Evolutionary conservation across 192 early-diverging fungal species (phyloP), one percentile per base, ranked within the genome.

Genomic region (Backusella mclennaniae): DNA sequence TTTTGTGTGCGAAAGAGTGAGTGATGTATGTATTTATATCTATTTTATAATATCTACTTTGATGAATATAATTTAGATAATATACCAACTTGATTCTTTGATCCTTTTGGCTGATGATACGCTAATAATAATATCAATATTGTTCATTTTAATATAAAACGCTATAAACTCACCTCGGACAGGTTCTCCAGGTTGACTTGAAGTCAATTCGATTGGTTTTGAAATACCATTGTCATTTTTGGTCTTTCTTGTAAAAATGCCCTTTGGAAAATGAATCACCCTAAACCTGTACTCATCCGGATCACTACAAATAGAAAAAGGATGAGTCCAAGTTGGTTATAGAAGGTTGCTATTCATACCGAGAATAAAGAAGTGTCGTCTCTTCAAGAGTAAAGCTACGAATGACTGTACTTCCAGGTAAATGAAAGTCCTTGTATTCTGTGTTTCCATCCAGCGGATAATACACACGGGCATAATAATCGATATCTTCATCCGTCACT

Each of bases 351-450:
- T 33, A 33, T 33, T 33, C 12, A 73, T 82, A 79, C 78, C 82
- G 70, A 52, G 79, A 73, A 78, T 75, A 84, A n/a, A 84, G 11
- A 35, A 84, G 59, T 11, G 63, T 69, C 2, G 75, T 42, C 7
- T 78, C 46, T 66, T 80, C 78, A 14, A 79, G 44, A n/a, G 73
- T 75, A 19, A 84, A 76, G 3, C 72, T 21, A 53, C 56, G 59
- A 19, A 80, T 71, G 73, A 59, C 69, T 6, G 79, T 80, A 4
- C 49, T 71, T 0, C 82, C 82, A 0, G 79, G 76, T 29, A 84
- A 46, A n/a, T 71, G n/a, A 19, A 77, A 31, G 46, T 84, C 82
- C 21, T 80, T 79, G 73, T 78, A 80, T 26, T 73, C 49, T 9
- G n/a, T 19, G 1, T 49, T 46, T 1, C 59, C 69, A 3, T 35